These are phyloP conservation scores for Porphyrellus sp. DNA, from an alignment of 1,284 basidiomycete species.

Conservation along the genomic window DNA sequence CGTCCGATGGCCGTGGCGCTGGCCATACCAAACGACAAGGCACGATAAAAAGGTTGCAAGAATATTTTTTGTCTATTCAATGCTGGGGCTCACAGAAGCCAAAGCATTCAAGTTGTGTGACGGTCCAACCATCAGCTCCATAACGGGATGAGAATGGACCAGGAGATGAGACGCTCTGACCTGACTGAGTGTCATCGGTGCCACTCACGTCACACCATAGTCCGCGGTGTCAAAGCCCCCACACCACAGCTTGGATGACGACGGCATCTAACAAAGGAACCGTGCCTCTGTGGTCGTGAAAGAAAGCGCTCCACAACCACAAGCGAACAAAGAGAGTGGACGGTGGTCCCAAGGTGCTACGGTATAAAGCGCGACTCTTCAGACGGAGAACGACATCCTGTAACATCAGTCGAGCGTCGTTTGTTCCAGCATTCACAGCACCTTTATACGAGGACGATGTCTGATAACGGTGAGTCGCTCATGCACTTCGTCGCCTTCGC, in stretches of 20 bases:
- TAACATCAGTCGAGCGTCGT: background rate
- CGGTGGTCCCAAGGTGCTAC: no score
- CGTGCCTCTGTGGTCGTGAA: background rate
- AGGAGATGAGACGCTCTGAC: background rate
- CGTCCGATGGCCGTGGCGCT: no score
- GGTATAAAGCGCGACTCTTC: constrained; percentile 10
- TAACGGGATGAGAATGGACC: background rate
- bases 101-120: background rate
- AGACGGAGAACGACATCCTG: background rate
- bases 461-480: constrained; percentile 3
- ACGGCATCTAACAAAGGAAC: constrained; percentile 8
- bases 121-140: background rate
- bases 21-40: background rate
- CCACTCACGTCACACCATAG: constrained; percentile 27
- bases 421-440: background rate
- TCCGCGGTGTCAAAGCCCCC: constrained; percentile 3
- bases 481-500: background rate
- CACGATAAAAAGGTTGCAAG: background rate
- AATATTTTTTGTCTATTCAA: background rate
- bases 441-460: constrained; percentile 1
- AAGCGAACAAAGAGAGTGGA: constrained; percentile 1
- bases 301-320: constrained; percentile 2
- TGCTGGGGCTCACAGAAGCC: background rate
- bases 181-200: background rate
- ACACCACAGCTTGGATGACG: background rate